phyloP scores from a whole-genome alignment of 106 monocot species.

The Posidonia australis region DNA sequence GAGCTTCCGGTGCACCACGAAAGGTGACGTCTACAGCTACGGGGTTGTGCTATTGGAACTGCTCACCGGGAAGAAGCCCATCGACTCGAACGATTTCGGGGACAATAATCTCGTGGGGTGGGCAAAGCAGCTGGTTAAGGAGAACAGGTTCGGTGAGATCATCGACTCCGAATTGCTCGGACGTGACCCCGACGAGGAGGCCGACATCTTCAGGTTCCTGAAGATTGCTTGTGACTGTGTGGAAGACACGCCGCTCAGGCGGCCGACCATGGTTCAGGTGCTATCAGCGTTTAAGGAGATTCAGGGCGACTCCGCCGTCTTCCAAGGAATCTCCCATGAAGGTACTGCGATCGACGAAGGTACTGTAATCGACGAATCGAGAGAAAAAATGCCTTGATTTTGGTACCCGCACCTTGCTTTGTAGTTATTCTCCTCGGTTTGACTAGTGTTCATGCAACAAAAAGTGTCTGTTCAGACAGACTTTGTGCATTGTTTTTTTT shows the following conservation, averaged over 20 bases:
- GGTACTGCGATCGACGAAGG: neutral
- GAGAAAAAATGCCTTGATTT: constrained; percentile 1
- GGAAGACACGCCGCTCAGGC: constrained; percentile 47
- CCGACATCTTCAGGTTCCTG: constrained; percentile 42
- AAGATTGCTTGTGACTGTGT: constrained; percentile 64
- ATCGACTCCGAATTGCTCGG: constrained; percentile 36
- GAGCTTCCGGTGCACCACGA: constrained; percentile 80
- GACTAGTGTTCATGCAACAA: too few species aligned
- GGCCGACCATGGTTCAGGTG: constrained; percentile 83
- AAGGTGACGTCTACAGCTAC: constrained; percentile 77
- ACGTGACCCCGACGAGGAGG: constrained; percentile 18
- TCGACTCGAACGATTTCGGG: constrained; percentile 50
- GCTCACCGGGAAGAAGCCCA: constrained; percentile 58
- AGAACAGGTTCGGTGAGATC: constrained; percentile 38
- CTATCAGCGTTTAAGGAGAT: constrained; percentile 48
- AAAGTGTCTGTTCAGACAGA: too few species aligned
- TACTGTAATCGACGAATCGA: neutral
- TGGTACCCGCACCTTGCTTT: too few species aligned
- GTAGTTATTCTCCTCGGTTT: too few species aligned
- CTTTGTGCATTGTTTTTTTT: too few species aligned
- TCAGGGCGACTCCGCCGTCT: neutral
- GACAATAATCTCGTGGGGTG: constrained; percentile 85
- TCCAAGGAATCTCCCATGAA: neutral
- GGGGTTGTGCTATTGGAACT: constrained; percentile 76
- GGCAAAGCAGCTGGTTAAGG: constrained; percentile 67